Base-by-base conservation (phyloP, 192 early-diverging fungal genomes). In the Chytriomyces hyalinus region DNA sequence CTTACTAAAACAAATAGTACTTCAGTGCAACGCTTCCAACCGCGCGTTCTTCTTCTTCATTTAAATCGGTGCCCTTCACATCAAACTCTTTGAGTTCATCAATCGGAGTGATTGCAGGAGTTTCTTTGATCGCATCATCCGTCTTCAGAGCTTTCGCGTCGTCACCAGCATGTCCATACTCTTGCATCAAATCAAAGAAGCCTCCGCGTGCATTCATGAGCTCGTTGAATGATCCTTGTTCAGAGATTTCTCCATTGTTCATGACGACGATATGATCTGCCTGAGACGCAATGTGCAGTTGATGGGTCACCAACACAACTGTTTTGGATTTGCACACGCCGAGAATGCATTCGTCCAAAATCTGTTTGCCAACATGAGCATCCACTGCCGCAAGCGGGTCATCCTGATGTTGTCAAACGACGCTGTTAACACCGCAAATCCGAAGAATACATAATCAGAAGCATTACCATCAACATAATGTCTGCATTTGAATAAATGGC, bases 311-410 rank as follows among this genome's bases (percentile, higher is more conserved):
- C 76, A 92, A 84, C 9, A 93, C 67, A 1, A 92, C 81, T 9
- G 91, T 92, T 81, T 91, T 92, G 62, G 51, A 20, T 15, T 65
- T 68, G 47, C 82, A 70, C 24, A 80, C 65, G 49, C 66, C 57
- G 11, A 83, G 81, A 65, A 92, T 83, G 47, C 87, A 85, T 59
- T 88, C 79, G 70, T 92, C 89, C 46, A 92, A 82, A 49, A 92
- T 91, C 72, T 90, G 87, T 5, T 84, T 73, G 13, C 86, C 87
- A 65, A 91, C 90, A 61, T 89, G 87, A 7, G 87, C 82, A 65
- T 92, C 91, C 0, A 92, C 91, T 8, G 91, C 91, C 6, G 88
- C 86, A 1, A 95, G 77, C 13, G 92, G 92, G 76, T 96, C 96
- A 74, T 90, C 92, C 45, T 36, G 36, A 36, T 36, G 36, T 88